Percentiles rank a stretch among this genome's conserved stretches.
Conservation (phyloP, 2,329 filamentous ascomycete genomes). For the Diaporthe nobilis region DNA sequence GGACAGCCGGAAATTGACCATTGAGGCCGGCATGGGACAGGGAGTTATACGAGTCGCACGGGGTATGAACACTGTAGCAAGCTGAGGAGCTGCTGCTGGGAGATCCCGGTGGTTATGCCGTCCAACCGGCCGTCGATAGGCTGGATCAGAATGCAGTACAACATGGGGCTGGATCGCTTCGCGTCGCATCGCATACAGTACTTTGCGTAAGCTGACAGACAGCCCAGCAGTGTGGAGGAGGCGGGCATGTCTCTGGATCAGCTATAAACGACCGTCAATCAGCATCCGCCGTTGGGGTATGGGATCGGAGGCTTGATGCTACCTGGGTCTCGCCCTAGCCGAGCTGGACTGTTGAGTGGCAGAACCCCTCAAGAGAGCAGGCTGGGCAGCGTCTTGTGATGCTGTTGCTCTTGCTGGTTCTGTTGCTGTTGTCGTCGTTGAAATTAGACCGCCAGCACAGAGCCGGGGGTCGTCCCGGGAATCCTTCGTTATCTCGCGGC, state of each 20-base stretch:
- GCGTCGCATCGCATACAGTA: neutral
- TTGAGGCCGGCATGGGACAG: neutral
- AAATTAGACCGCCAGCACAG: neutral
- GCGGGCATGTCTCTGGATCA: neutral
- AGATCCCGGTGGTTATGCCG: no score
- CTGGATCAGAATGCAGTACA: neutral
- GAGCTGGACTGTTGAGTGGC: neutral
- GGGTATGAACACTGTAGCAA: neutral
- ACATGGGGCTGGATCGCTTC: neutral
- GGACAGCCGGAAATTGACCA: slow-evolving; percentile 23
- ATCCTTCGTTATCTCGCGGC: slow-evolving; percentile 28
- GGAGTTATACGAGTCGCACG: neutral
- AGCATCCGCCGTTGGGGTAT: neutral
- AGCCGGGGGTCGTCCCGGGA: neutral
- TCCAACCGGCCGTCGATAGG: neutral
- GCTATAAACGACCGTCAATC: neutral
- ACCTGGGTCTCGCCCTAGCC: neutral
- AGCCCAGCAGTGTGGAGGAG: neutral
- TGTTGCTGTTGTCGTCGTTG: neutral
- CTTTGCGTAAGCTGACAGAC: slow-evolving; percentile 2
- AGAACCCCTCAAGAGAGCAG: neutral
- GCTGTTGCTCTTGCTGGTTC: neutral
- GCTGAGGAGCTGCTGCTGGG: neutral
- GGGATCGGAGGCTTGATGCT: neutral
- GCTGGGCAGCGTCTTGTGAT: neutral